Percentiles rank a stretch among this genome's conserved stretches.
These are phyloP conservation scores for Pecoramyces ruminantium DNA, from an alignment of 192 early-diverging fungal genomes.

Conservation along the genomic window DNA sequence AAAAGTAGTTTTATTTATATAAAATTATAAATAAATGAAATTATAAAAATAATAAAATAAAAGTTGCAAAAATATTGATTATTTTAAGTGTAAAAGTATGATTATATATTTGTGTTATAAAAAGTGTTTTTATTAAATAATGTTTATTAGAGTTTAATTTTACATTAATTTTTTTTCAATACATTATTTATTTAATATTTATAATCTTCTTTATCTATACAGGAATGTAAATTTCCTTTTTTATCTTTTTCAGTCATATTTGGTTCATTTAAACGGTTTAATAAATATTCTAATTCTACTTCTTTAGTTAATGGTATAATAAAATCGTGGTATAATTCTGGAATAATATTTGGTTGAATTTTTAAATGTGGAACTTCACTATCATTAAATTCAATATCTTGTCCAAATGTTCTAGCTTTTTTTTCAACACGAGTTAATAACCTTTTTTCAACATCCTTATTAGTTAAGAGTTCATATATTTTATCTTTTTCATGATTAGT, in stretches of 20 bases:
- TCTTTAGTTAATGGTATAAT: conserved; percentile 96
- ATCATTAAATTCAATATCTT: conserved; percentile 51
- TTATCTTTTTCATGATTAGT: conserved; percentile 49
- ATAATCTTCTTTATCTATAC: not conserved
- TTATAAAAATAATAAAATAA: too few species aligned
- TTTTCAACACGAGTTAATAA: conserved; percentile 63
- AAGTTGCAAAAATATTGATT: too few species aligned
- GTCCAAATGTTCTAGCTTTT: conserved; percentile 88
- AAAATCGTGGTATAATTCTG: conserved; percentile 77
- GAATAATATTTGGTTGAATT: conserved; percentile 69
- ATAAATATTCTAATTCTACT: conserved; percentile 87
- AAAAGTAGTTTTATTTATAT: too few species aligned
- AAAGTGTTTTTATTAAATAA: too few species aligned
- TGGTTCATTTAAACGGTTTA: conserved; percentile 40
- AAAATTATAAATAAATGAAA: too few species aligned
- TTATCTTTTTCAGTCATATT: not conserved
- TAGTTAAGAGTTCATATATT: conserved; percentile 76
- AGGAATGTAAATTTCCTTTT: not conserved
- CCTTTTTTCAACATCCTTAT: conserved; percentile 64
- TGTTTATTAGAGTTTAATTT: too few species aligned
- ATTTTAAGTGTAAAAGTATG: too few species aligned
- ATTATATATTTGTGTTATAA: too few species aligned
- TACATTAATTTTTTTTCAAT: too few species aligned
- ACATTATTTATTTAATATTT: not conserved
- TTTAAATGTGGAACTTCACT: conserved; percentile 14